Percentiles rank a stretch among this genome's conserved stretches.
phyloP scores from a whole-genome alignment of 225 moss, liverwort and hornwort genomes.

The Ulota crispa region DNA sequence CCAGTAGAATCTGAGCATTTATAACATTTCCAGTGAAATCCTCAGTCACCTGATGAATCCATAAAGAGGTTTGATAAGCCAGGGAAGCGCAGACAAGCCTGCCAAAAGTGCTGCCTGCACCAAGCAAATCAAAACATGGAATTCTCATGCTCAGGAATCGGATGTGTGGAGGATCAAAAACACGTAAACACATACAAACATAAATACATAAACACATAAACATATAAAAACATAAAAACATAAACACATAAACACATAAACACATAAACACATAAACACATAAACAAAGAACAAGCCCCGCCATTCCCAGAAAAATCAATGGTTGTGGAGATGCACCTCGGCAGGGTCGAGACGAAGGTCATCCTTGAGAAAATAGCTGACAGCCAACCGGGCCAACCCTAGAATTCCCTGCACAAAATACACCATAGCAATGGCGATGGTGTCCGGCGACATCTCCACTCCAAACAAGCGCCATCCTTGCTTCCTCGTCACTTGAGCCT shows the following conservation, averaged over 20 bases:
- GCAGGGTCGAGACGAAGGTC: constrained; percentile 91
- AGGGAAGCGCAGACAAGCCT: constrained; percentile 84
- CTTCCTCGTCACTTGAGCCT: constrained; percentile 39
- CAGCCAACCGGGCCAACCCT: constrained; percentile 82
- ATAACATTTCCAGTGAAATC: neutral
- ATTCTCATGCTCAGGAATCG: neutral
- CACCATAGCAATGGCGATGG: constrained; percentile 89
- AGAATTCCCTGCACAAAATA: constrained; percentile 97
- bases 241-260: neutral
- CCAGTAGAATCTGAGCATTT: neutral
- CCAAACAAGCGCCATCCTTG: constrained; percentile 70
- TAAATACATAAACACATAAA: too few relatives aligned
- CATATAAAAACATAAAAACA: neutral
- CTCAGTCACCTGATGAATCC: constrained; percentile 77
- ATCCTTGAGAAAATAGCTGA: constrained; percentile 96
- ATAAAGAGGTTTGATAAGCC: constrained; percentile 95
- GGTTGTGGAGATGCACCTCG: constrained; percentile 52
- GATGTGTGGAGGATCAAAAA: neutral
- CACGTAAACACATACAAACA: neutral
- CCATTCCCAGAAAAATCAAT: too few relatives aligned
- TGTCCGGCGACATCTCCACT: constrained; percentile 88
- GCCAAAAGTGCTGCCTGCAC: constrained; percentile 75
- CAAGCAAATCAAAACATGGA: constrained; percentile 12
- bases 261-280: neutral
- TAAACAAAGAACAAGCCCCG: neutral